A percentile compares a stretch with the other conserved stretches of the same genome.
Evolutionary conservation across 495 filamentous ascomycete species (phyloP).

Genomic region (Penicillium coffeae): DNA sequence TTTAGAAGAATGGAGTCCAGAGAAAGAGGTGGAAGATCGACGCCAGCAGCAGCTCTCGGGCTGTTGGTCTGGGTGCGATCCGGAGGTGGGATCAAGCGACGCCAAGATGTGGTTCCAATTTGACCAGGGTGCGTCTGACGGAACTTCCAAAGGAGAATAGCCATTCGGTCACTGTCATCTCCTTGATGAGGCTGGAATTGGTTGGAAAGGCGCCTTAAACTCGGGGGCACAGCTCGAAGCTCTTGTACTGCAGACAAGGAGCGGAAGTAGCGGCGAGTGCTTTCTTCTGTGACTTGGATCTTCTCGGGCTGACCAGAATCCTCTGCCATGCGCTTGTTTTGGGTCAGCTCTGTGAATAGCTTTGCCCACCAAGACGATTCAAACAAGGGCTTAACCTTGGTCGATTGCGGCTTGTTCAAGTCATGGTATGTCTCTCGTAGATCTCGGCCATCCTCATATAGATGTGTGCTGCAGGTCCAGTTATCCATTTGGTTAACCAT

Average conservation of each 20-base stretch:
- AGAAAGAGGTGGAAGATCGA: constrained; percentile 41
- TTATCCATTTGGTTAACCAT: constrained; percentile 42
- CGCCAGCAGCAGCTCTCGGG: constrained; percentile 28
- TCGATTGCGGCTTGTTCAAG: constrained; percentile 33
- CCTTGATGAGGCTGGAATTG: constrained; percentile 27
- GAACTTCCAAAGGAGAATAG: constrained; percentile 53
- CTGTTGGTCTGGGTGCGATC: constrained; percentile 38
- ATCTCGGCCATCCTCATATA: constrained; percentile 42
- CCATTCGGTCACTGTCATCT: constrained; percentile 42
- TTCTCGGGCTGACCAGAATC: constrained; percentile 31
- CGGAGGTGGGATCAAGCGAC: constrained; percentile 42
- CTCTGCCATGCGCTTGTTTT: constrained; percentile 37
- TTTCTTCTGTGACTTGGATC: constrained; percentile 34
- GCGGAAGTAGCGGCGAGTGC: constrained; percentile 36
- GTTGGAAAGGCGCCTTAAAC: constrained; percentile 27
- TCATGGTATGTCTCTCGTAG: constrained; percentile 32
- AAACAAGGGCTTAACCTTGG: constrained; percentile 44
- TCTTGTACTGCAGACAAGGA: constrained; percentile 50
- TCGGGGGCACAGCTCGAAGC: constrained; percentile 36
- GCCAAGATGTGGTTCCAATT: constrained; percentile 52
- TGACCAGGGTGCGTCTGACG: constrained; percentile 40
- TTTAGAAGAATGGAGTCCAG: constrained; percentile 37
- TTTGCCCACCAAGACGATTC: constrained; percentile 49
- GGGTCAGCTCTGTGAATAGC: constrained; percentile 41
- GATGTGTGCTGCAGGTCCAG: constrained; percentile 45